A percentile compares a stretch with the other conserved stretches of the same genome.
phyloP scores from a whole-genome alignment of 2,329 filamentous ascomycete species.

The Trichoderma citrinoviride region DNA sequence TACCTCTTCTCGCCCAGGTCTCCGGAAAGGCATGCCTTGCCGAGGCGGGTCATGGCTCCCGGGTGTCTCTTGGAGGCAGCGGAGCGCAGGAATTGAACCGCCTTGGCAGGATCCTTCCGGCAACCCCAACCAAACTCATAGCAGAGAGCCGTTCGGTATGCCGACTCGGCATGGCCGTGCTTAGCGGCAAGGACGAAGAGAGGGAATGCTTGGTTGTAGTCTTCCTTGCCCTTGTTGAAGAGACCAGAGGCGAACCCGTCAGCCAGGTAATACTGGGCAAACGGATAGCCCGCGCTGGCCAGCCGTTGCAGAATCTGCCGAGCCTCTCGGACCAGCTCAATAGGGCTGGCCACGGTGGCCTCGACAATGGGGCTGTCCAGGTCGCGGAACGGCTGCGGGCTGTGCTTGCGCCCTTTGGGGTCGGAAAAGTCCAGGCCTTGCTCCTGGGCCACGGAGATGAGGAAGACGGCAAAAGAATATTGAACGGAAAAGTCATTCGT shows the following conservation, averaged over 20 bases:
- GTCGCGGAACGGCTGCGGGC: conserved; percentile 47
- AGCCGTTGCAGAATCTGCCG: conserved; percentile 84
- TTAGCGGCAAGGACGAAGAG: conserved; percentile 92
- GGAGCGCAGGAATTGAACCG: conserved; percentile 87
- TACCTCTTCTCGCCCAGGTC: conserved; percentile 87
- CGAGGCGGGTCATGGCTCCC: conserved; percentile 88
- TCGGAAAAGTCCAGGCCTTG: conserved; percentile 58
- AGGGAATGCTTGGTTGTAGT: conserved; percentile 87
- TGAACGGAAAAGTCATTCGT: conserved; percentile 86
- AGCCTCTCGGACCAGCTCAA: conserved; percentile 79
- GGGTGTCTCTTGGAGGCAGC: conserved; percentile 93
- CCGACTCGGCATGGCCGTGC: conserved; percentile 94
- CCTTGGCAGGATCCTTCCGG: conserved; percentile 83
- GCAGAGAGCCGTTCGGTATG: conserved; percentile 87
- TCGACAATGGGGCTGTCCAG: conserved; percentile 48
- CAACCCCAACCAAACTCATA: conserved; percentile 99
- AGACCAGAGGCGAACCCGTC: conserved; percentile 93
- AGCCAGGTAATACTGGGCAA: conserved; percentile 95
- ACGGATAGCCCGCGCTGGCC: conserved; percentile 85
- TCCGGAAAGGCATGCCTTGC: conserved; percentile 83
- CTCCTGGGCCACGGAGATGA: conserved; percentile 86
- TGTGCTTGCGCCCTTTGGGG: conserved; percentile 44
- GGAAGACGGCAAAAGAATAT: conserved; percentile 94
- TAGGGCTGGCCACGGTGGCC: conserved; percentile 50
- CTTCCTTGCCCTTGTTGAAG: conserved; percentile 91